A percentile compares a stretch with the other conserved stretches of the same genome.
These are phyloP conservation scores for Metarhizium rileyi DNA, from an alignment of 2,329 filamentous ascomycete genomes.

Conservation along the genomic window DNA sequence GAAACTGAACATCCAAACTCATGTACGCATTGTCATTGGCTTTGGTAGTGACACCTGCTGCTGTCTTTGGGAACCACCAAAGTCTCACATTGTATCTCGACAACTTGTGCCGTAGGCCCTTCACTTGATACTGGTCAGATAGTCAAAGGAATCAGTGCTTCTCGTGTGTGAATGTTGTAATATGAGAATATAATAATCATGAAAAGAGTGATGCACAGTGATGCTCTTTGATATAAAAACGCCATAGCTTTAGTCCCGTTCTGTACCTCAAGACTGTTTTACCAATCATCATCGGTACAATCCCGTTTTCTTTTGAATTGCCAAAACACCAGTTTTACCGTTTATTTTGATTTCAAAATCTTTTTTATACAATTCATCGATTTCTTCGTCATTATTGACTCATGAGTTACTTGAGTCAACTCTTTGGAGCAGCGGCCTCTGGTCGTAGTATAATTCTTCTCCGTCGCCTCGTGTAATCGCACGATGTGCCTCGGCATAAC, in stretches of 20 bases:
- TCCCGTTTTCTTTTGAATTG: background rate
- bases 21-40: no score
- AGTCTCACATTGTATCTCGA: no score
- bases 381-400: background rate
- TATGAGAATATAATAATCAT: background rate
- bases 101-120: no score
- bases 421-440: conserved; percentile 27
- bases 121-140: no score
- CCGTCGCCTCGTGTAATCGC: conserved; percentile 11
- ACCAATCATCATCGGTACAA: background rate
- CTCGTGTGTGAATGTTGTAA: background rate
- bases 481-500: conserved; percentile 16
- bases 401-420: conserved; percentile 15
- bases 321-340: background rate
- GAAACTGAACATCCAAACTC: conserved; percentile 13
- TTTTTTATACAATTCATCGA: background rate
- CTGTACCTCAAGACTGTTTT: background rate
- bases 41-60: no score
- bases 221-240: background rate
- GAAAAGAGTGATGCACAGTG: background rate
- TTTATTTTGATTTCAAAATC: background rate
- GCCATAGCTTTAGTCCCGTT: background rate
- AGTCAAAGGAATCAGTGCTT: conserved; percentile 16
- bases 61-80: no score
- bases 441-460: conserved; percentile 24